Percentiles rank a stretch among this genome's conserved stretches.
These are phyloP conservation scores for Cucurbitaria berberidis DNA, from an alignment of 2,329 filamentous ascomycete species.

Conservation along the genomic window DNA sequence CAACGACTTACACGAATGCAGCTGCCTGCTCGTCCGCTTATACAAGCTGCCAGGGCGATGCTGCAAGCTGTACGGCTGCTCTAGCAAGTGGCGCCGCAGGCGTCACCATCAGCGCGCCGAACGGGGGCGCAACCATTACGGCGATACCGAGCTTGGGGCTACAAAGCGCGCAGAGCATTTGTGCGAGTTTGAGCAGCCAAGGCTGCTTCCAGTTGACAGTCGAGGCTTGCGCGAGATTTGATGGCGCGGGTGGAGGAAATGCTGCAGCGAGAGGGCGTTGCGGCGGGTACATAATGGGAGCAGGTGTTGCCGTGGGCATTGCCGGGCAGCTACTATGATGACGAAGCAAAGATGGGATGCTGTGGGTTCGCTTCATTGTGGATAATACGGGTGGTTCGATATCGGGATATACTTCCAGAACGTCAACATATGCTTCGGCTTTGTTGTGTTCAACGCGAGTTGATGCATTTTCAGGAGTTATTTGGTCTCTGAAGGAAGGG, in stretches of 20 bases:
- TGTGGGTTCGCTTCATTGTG: conserved; percentile 21
- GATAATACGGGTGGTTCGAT: conserved; percentile 22
- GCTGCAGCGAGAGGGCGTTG: conserved; percentile 22
- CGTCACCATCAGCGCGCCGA: conserved; percentile 58
- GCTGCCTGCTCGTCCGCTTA: conserved; percentile 61
- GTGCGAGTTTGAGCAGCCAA: conserved; percentile 48
- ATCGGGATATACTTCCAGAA: background rate
- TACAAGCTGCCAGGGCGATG: conserved; percentile 58
- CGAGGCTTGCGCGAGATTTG: conserved; percentile 53
- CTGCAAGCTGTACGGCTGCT: conserved; percentile 47
- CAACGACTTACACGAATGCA: conserved; percentile 60
- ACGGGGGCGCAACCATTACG: conserved; percentile 58
- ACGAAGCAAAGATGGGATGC: conserved; percentile 4
- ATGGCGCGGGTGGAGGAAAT: conserved; percentile 42
- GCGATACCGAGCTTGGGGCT: conserved; percentile 45
- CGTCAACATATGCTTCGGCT: conserved; percentile 7
- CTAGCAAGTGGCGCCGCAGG: conserved; percentile 58
- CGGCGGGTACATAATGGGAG: conserved; percentile 28
- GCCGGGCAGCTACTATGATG: conserved; percentile 46
- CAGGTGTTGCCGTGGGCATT: conserved; percentile 49
- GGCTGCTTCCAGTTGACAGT: conserved; percentile 59
- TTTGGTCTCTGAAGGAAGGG: background rate
- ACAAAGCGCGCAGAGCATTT: conserved; percentile 38
- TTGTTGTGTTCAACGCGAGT: background rate
- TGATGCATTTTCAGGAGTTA: background rate